phyloP scores from a whole-genome alignment of 2,329 filamentous ascomycete species.

The Fusarium sp. region DNA sequence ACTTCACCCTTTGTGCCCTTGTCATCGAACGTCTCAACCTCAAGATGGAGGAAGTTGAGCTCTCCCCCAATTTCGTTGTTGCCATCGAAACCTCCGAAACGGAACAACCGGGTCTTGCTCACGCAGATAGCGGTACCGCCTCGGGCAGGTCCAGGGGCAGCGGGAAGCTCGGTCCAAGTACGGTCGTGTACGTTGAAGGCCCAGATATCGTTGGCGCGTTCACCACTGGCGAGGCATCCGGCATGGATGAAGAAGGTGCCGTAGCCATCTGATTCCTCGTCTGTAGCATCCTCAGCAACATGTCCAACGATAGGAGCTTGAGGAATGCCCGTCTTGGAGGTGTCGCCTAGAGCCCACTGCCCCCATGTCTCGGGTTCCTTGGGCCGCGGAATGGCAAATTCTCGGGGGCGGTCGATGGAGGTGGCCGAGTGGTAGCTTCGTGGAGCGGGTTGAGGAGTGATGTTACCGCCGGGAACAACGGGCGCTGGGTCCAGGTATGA shows the following conservation, averaged over 20 bases:
- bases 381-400: slow-evolving; percentile 55
- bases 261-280: slow-evolving; percentile 70
- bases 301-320: slow-evolving; percentile 68
- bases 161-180: slow-evolving; percentile 74
- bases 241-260: slow-evolving; percentile 81
- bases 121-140: slow-evolving; percentile 76
- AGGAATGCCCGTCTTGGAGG: slow-evolving; percentile 65
- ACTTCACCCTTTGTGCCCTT: slow-evolving; percentile 60
- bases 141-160: slow-evolving; percentile 73
- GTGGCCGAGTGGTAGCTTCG: slow-evolving; percentile 77
- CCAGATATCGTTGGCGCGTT: slow-evolving; percentile 77
- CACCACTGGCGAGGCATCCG: slow-evolving; percentile 73
- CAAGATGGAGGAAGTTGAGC: slow-evolving; percentile 73
- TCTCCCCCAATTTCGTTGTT: slow-evolving; percentile 74
- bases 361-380: slow-evolving; percentile 60
- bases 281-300: slow-evolving; percentile 67
- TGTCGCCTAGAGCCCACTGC: slow-evolving; percentile 67
- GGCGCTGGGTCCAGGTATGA: slow-evolving; percentile 67
- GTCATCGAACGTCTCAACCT: slow-evolving; percentile 66
- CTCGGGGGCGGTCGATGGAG: slow-evolving; percentile 66
- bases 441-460: slow-evolving; percentile 64
- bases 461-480: slow-evolving; percentile 55
- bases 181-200: slow-evolving; percentile 73
- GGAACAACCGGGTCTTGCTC: slow-evolving; percentile 72
- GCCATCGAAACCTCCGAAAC: slow-evolving; percentile 85